Percentiles rank a stretch among this genome's conserved stretches.
Evolutionary conservation across 768 basidiomycete species (phyloP).

Genomic region (Trametes coccinea): DNA sequence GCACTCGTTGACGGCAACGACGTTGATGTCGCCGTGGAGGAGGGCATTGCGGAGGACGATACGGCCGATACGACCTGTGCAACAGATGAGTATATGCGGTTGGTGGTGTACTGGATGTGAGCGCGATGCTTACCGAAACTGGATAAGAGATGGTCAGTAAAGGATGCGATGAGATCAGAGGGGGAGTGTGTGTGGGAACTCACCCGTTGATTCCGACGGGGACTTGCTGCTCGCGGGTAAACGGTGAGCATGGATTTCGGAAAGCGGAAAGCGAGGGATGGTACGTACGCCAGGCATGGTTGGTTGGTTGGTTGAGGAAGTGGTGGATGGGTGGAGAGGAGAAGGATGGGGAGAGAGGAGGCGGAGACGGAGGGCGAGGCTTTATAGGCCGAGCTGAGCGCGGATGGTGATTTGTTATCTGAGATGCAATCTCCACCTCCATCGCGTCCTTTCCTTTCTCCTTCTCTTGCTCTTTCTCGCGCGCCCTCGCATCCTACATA

Average conservation of each 20-base stretch:
- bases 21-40: slow-evolving; percentile 67
- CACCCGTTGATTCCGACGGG: slow-evolving; percentile 98
- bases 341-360: slow-evolving; percentile 9
- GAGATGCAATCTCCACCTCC: slow-evolving; percentile 6
- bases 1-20: slow-evolving; percentile 94
- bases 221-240: slow-evolving; percentile 42
- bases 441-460: not conserved
- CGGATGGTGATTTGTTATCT: slow-evolving; percentile 20
- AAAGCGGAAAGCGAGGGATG: not conserved
- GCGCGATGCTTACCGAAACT: slow-evolving; percentile 70
- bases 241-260: not conserved
- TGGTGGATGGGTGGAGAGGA: slow-evolving; percentile 11
- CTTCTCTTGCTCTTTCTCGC: not conserved
- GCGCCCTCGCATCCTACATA: not conserved
- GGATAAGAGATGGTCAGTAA: slow-evolving; percentile 15
- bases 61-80: slow-evolving; percentile 95
- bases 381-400: slow-evolving; percentile 4
- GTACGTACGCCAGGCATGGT: slow-evolving; percentile 22
- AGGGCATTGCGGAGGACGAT: slow-evolving; percentile 97
- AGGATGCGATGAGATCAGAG: too few species aligned
- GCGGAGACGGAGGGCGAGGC: slow-evolving; percentile 2
- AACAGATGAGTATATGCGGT: not conserved
- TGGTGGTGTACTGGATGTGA: not conserved
- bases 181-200: slow-evolving; percentile 10
- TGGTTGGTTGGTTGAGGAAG: not conserved